Percentiles rank a stretch among this genome's conserved stretches.
Conservation (phyloP, 768 basidiomycete species). For the Xerocomus spinulosus region DNA sequence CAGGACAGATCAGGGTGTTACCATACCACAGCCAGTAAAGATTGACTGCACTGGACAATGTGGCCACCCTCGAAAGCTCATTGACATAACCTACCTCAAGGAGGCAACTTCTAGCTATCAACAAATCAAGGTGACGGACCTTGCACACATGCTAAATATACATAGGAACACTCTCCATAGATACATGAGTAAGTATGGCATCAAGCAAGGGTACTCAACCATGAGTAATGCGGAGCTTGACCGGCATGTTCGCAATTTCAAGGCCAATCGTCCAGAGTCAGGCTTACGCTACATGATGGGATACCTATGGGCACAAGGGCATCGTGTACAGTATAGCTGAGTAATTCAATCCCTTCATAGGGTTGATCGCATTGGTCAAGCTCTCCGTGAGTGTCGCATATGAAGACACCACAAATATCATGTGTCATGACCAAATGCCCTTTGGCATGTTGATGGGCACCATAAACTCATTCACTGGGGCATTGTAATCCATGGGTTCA, state of each 20-base stretch:
- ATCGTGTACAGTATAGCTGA: not conserved
- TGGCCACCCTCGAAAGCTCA: not conserved
- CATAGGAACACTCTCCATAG: constrained; percentile 17
- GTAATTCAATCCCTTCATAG: not conserved
- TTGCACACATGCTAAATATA: constrained; percentile 13
- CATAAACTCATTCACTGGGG: constrained; percentile 28
- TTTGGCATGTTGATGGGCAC: constrained; percentile 24
- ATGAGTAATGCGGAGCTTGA: constrained; percentile 20
- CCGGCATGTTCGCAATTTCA: constrained; percentile 8
- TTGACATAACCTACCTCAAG: not conserved
- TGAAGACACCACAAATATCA: not conserved
- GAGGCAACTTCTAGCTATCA: not conserved
- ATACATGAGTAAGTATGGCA: constrained; percentile 10
- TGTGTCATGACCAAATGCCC: not conserved
- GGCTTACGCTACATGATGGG: constrained; percentile 11
- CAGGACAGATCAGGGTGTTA: not conserved
- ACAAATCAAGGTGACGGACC: constrained; percentile 8
- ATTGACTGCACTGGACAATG: not conserved
- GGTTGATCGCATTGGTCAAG: not conserved
- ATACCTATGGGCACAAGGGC: not conserved
- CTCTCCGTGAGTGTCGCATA: not conserved
- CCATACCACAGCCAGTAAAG: not conserved
- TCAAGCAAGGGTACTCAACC: constrained; percentile 11
- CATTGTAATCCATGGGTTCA: constrained; percentile 17
- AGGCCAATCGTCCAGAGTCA: constrained; percentile 4